Base-by-base conservation (phyloP, 2,329 filamentous ascomycete genomes). In the Penicillium sp. region DNA sequence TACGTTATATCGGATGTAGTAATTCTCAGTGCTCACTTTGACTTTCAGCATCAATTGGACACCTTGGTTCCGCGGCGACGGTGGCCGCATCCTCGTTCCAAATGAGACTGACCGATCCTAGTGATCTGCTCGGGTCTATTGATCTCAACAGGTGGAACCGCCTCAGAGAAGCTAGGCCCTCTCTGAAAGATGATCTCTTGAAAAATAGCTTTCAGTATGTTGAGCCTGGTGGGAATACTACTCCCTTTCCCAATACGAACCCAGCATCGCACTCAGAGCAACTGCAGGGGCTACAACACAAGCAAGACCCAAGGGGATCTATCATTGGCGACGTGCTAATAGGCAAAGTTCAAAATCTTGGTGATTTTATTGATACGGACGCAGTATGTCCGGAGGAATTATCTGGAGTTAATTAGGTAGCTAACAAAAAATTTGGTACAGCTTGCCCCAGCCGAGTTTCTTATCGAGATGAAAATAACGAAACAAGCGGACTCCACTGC, bases 41-140 rank as follows among this genome's bases (percentile, higher is more conserved):
- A 4, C 16, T 34, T 18, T 2, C n/a, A 71, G 68, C 69, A 0
- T 65, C 71, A 0, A 65, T 77, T 49, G 74, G 73, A 1, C 69
- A 73, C 49, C 56, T 77, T 22, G 63, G 67, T 1, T 74, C 72
- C 0, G 73, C 74, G 3, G 72, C 69, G 5, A 71, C 71, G 0
- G 74, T 76, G 1, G 73, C 74, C 3, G 73, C 73, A 3, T 74
- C 70, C 0, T 71, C 67, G 0, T 77, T 76, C 45, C 55, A 60
- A 3, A 75, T 76, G 73, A 64, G 57, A 29, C 56, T 74, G 5
- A 68, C 63, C 0, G 67, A 73, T 43, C 72, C 73, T 0, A 51
- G 57, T 1, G 50, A 58, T 1, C 57, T 66, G 3, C 49, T 69
- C 6, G 46, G 50, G 4, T 40, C 63, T 1, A 63, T 70, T 16